Conservation (phyloP, 768 basidiomycete genomes). For the Lactarius tabidus region DNA sequence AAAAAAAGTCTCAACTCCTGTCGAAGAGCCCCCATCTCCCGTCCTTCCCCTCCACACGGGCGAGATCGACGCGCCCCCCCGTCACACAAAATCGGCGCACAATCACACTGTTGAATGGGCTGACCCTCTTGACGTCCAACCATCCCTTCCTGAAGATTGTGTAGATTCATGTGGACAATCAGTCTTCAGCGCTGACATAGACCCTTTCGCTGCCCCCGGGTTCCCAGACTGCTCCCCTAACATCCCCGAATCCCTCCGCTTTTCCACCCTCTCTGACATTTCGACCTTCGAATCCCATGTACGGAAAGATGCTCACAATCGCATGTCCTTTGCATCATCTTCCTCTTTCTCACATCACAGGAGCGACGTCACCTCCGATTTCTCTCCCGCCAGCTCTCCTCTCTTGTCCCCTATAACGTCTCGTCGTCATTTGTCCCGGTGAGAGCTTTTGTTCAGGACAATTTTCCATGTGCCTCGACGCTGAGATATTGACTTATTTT, state of each 20-base stretch:
- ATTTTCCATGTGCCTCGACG: neutral
- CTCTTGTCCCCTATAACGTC: conserved; percentile 13
- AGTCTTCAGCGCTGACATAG: conserved; percentile 56
- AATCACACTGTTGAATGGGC: conserved; percentile 56
- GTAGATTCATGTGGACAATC: conserved; percentile 40
- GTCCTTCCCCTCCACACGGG: conserved; percentile 25
- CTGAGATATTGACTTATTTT: neutral
- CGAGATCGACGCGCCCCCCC: conserved; percentile 27
- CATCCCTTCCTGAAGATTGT: conserved; percentile 44
- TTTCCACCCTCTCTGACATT: conserved; percentile 51
- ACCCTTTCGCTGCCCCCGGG: conserved; percentile 57
- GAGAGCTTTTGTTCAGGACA: neutral
- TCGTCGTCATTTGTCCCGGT: conserved; percentile 22
- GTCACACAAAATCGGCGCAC: conserved; percentile 37
- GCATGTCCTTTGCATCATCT: conserved; percentile 54
- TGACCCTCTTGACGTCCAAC: conserved; percentile 51
- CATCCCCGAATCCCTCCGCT: conserved; percentile 41
- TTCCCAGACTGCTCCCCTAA: conserved; percentile 39
- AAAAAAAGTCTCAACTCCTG: conserved; percentile 54
- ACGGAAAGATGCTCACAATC: conserved; percentile 40
- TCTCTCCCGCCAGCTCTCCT: conserved; percentile 16
- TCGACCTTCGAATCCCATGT: conserved; percentile 44
- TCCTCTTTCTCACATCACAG: conserved; percentile 48
- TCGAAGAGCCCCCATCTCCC: conserved; percentile 45
- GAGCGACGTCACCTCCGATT: conserved; percentile 24